A percentile compares a stretch with the other conserved stretches of the same genome.
phyloP scores from a whole-genome alignment of 306 rosid species.

The Ormosia semicastrata region DNA sequence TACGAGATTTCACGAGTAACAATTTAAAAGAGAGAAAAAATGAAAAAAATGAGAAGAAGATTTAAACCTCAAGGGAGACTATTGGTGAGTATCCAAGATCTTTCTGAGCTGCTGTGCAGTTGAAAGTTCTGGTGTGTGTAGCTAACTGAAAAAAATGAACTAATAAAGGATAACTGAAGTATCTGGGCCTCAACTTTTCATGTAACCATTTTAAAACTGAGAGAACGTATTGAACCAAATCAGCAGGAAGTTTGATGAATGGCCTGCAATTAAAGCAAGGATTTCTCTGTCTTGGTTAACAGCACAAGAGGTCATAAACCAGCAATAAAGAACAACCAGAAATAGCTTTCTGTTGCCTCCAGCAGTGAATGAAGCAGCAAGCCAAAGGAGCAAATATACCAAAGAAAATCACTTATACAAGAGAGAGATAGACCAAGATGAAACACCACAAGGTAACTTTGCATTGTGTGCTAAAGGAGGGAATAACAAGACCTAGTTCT shows the following conservation, averaged over 20 bases:
- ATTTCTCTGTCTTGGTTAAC: conserved; percentile 24
- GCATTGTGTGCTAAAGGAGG: background rate
- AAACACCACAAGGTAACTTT: background rate
- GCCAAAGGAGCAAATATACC: background rate
- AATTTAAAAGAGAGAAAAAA: background rate
- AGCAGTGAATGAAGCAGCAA: conserved; percentile 27
- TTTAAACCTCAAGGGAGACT: conserved; percentile 63
- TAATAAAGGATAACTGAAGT: conserved; percentile 48
- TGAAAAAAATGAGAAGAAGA: conserved; percentile 26
- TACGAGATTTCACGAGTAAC: background rate
- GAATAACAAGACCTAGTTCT: conserved; percentile 1
- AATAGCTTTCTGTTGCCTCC: conserved; percentile 2
- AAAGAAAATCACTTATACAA: conserved; percentile 12
- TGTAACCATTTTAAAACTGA: conserved; percentile 54
- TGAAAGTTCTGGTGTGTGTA: conserved; percentile 59
- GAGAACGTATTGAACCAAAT: conserved; percentile 50
- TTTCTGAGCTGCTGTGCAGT: conserved; percentile 65
- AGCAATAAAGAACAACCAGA: conserved; percentile 23
- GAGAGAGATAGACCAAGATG: background rate
- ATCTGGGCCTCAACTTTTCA: conserved; percentile 46
- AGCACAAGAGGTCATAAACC: conserved; percentile 1
- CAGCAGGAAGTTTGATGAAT: conserved; percentile 64
- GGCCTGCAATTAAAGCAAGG: conserved; percentile 62
- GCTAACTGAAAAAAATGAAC: conserved; percentile 61
- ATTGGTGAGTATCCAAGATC: conserved; percentile 66